Percentiles rank a stretch among this genome's conserved stretches.
phyloP scores from a whole-genome alignment of 164 flowering plant species.

The Umbellularia californica region DNA sequence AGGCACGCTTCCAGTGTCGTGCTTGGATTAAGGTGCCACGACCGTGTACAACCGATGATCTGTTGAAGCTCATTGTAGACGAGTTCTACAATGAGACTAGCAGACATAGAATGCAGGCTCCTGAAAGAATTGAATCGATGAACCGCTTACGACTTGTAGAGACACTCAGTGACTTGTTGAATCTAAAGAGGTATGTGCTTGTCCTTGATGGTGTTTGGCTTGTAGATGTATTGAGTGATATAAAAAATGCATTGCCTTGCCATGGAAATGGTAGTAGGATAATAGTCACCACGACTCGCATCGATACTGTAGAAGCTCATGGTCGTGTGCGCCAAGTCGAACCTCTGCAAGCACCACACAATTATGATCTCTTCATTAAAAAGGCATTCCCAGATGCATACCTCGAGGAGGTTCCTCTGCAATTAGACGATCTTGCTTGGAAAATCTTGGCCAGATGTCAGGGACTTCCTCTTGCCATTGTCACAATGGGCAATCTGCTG shows the following conservation, averaged over 20 bases:
- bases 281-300: conserved; percentile 29
- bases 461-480: conserved; percentile 51
- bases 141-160: neutral
- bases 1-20: conserved; percentile 8
- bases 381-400: neutral
- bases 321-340: neutral
- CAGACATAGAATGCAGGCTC: neutral
- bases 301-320: conserved; percentile 24
- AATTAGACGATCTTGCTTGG: conserved; percentile 27
- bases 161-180: neutral
- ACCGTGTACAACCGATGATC: neutral
- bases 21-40: conserved; percentile 18
- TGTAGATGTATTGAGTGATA: neutral
- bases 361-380: conserved; percentile 5
- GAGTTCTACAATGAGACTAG: neutral
- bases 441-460: conserved; percentile 44
- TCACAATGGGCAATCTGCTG: conserved; percentile 46
- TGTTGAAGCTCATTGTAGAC: neutral
- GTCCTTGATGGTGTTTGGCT: conserved; percentile 45
- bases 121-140: conserved; percentile 6
- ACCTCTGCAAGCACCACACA: neutral
- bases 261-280: conserved; percentile 25
- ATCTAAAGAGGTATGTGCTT: conserved; percentile 19
- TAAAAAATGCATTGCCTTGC: neutral
- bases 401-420: conserved; percentile 5